Percentiles rank a stretch among this genome's conserved stretches.
phyloP scores from a whole-genome alignment of 768 basidiomycete species.

The Kwoniella sp. region DNA sequence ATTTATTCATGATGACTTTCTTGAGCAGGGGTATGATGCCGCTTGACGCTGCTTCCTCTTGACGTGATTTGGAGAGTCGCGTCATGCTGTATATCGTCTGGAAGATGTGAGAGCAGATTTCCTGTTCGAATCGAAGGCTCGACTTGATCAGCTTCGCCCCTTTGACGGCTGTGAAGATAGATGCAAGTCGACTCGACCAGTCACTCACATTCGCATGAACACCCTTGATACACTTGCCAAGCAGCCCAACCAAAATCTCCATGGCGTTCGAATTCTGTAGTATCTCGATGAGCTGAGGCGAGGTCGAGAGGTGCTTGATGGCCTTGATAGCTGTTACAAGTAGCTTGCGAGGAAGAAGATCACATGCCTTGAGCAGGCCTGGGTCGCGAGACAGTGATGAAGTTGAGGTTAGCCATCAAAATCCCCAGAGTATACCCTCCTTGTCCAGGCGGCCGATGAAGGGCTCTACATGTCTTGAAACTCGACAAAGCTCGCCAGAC shows the following conservation, averaged over 20 bases:
- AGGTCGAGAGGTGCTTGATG: slow-evolving; percentile 95
- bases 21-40: slow-evolving; percentile 92
- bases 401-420: not conserved
- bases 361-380: slow-evolving; percentile 87
- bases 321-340: slow-evolving; percentile 89
- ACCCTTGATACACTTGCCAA: slow-evolving; percentile 78
- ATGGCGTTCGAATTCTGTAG: slow-evolving; percentile 95
- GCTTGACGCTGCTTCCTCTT: slow-evolving; percentile 95
- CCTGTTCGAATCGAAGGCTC: slow-evolving; percentile 68
- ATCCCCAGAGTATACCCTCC: not conserved
- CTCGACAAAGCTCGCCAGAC: slow-evolving; percentile 2
- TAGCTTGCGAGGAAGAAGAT: slow-evolving; percentile 81
- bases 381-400: not conserved
- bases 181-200: not conserved
- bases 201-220: slow-evolving; percentile 74
- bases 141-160: too few species aligned
- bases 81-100: slow-evolving; percentile 97
- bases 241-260: slow-evolving; percentile 80
- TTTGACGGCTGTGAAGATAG: slow-evolving; percentile 16
- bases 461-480: too few species aligned
- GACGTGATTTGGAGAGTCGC: slow-evolving; percentile 86
- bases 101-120: slow-evolving; percentile 96
- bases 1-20: slow-evolving; percentile 80
- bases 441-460: not conserved
- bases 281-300: slow-evolving; percentile 81